Evolutionary conservation across 306 rosid species (phyloP).

Genomic region (Bauhinia variegata): DNA sequence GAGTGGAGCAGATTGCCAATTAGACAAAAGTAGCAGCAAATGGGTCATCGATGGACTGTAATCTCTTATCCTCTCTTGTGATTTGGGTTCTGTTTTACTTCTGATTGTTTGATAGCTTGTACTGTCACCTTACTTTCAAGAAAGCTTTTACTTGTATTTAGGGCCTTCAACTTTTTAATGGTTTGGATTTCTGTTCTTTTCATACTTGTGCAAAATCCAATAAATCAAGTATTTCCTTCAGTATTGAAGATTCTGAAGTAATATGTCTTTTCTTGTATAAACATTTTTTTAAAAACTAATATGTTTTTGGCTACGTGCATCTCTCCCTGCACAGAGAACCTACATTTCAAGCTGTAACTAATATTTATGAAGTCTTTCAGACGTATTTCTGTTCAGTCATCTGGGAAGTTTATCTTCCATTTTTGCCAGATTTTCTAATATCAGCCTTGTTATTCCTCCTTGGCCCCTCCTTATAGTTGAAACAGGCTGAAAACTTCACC

Average conservation of each 20-base stretch:
- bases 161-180: not conserved
- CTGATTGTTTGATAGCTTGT: conserved; percentile 17
- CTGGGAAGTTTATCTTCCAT: conserved; percentile 14
- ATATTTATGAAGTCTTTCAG: not conserved
- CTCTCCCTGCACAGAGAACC: conserved; percentile 11
- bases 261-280: conserved; percentile 7
- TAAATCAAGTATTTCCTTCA: conserved; percentile 8
- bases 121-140: conserved; percentile 12
- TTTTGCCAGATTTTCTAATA: conserved; percentile 22
- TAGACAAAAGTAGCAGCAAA: conserved; percentile 59
- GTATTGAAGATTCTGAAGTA: conserved; percentile 14
- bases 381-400: conserved; percentile 19
- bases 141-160: conserved; percentile 16
- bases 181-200: not conserved
- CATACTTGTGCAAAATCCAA: conserved; percentile 15
- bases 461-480: conserved; percentile 18
- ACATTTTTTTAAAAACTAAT: not conserved
- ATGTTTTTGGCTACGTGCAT: not conserved
- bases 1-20: conserved; percentile 89
- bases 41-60: conserved; percentile 98
- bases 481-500: conserved; percentile 24
- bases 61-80: conserved; percentile 36
- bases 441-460: conserved; percentile 8
- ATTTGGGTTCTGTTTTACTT: conserved; percentile 30
- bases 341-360: conserved; percentile 3